Conservation (phyloP, 1,284 basidiomycete genomes). For the Fomitopsis betulina region DNA sequence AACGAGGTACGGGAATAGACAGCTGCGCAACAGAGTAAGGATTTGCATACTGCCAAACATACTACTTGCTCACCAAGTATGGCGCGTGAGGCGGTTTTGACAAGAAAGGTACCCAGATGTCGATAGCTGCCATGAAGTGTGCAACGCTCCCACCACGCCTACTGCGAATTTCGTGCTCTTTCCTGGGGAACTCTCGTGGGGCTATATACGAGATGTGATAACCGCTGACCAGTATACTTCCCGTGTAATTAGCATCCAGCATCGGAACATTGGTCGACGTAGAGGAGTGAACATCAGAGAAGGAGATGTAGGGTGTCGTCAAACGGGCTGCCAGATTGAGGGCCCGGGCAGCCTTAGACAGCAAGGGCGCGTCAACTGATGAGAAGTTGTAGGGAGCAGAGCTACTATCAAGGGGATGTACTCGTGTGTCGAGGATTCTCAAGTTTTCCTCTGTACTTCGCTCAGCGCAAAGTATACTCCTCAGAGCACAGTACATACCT, state of each 20-base stretch:
- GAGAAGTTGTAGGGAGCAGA: conserved; percentile 74
- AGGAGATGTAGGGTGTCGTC: conserved; percentile 51
- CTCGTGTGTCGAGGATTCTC: conserved; percentile 63
- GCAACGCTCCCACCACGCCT: conserved; percentile 25
- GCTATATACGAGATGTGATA: conserved; percentile 74
- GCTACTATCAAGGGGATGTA: conserved; percentile 68
- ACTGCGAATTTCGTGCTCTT: conserved; percentile 22
- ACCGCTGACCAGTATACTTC: conserved; percentile 68
- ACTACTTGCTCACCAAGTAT: conserved; percentile 50
- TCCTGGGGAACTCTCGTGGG: conserved; percentile 64
- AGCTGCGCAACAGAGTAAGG: conserved; percentile 38
- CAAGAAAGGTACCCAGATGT: conserved; percentile 67
- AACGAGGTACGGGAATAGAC: conserved; percentile 70
- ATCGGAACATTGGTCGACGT: conserved; percentile 24
- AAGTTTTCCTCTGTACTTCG: conserved; percentile 64
- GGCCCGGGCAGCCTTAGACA: conserved; percentile 63
- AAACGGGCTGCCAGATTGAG: conserved; percentile 61
- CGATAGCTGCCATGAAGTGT: conserved; percentile 75
- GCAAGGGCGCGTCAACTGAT: conserved; percentile 52
- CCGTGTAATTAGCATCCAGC: conserved; percentile 63
- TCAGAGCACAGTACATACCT: conserved; percentile 36
- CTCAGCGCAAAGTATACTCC: background rate
- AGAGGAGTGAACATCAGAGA: conserved; percentile 37
- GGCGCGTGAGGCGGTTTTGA: conserved; percentile 64
- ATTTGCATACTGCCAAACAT: background rate